Base-by-base conservation (phyloP, 176 grass and related monocot species). In the Carex littledalei region DNA sequence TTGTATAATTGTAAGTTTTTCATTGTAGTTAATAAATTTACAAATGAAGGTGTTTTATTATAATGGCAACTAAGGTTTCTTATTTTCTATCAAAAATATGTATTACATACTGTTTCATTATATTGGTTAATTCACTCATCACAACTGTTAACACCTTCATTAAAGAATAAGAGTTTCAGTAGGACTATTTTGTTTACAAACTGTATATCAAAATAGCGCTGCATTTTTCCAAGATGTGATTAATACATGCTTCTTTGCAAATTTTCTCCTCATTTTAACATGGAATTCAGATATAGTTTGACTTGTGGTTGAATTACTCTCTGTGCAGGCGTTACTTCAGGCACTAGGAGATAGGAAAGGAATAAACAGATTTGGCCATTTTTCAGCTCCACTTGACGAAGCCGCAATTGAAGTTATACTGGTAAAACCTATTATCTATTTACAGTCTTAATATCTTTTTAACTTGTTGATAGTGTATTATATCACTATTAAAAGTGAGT, bases 381-480 rank as follows among this genome's bases (percentile, higher is more conserved):
- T 98, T 89, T 86, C 88, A 67, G 93, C 93, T 52, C 96, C 93
- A 53, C 93, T 95, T 82, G 96, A 98, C 88, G 96, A 98, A 84
- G 91, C 96, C 62, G 91, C 93, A 6, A 84, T 94, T 84, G 87
- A 98, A 86, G 93, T 95, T 88, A 94, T 95, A 94, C 81, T 98
- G 88, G 96, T 95, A 95, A 21, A 32, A 18, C 49, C 26, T 45
- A 60, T 29, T 76, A 43, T 31, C 11, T 59, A 61, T 59, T 52
- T 82, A 50, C 21, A 24, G 71, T 75, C 34, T 24, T 74, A 74
- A 3, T 24, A 52, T 76, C 3, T 52, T 76, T 60, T 29, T 55
- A 86, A 76, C 61, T 49, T 35, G 1, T 39, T 11, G 13, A 5
- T 32, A 82, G 20, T 64, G 35, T 55, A 16, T 73, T 55, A 16